These are phyloP conservation scores for Fonsecaea multimorphosa DNA, from an alignment of 2,329 filamentous ascomycete species.

Conservation along the genomic window DNA sequence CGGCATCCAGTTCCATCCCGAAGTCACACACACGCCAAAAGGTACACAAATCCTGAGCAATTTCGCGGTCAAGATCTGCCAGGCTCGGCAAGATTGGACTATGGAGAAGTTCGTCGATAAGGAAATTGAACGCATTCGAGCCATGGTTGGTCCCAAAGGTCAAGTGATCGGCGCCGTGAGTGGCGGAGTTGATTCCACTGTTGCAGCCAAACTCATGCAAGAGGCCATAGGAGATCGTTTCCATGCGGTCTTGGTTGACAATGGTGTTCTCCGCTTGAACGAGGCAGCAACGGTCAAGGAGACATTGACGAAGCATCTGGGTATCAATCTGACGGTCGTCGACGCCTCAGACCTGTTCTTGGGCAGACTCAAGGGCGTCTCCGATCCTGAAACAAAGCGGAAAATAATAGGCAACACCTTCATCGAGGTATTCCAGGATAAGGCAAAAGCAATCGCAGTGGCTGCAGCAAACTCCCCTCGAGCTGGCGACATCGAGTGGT, in stretches of 20 bases:
- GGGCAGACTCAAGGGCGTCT: conserved; percentile 73
- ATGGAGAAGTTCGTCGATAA: conserved; percentile 84
- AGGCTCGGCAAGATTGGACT: conserved; percentile 76
- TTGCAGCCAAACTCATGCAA: conserved; percentile 83
- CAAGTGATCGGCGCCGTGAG: conserved; percentile 82
- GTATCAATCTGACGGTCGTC: conserved; percentile 88
- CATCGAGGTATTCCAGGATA: conserved; percentile 82
- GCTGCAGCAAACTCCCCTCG: conserved; percentile 69
- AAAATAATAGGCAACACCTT: conserved; percentile 87
- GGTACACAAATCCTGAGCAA: conserved; percentile 77
- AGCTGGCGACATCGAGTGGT: conserved; percentile 80
- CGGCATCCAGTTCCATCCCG: conserved; percentile 89
- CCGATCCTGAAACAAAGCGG: conserved; percentile 83
- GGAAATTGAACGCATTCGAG: conserved; percentile 79
- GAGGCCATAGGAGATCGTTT: conserved; percentile 86
- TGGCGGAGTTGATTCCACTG: conserved; percentile 88
- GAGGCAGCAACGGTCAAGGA: conserved; percentile 83
- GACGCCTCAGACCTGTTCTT: conserved; percentile 81
- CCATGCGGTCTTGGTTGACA: conserved; percentile 84
- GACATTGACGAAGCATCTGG: conserved; percentile 76
- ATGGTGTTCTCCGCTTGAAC: conserved; percentile 82
- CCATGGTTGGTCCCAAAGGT: conserved; percentile 78
- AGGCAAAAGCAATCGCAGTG: conserved; percentile 75
- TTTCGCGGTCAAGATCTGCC: conserved; percentile 83
- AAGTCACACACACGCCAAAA: conserved; percentile 74